Evolutionary conservation across 1,139 yeast genomes (phyloP), one percentile per base, ranked within the genome.

Genomic region (Protomyces arabidopsidicola): DNA sequence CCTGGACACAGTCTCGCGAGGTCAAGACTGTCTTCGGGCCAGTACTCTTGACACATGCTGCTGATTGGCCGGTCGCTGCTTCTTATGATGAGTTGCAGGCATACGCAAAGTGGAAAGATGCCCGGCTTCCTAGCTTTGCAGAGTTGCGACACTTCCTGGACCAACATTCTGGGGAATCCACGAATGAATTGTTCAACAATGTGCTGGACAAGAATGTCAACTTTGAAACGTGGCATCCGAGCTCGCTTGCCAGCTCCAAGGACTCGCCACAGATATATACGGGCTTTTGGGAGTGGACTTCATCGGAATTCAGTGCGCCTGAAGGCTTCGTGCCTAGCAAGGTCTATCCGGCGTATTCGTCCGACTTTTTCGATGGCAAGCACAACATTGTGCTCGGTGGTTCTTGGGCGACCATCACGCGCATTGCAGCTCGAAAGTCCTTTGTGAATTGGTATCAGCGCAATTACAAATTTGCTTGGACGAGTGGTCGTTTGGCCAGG

Each of bases 221-320:
- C n/a, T 68, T 69, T 45, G 61, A 59, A 52, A 60, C 53, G 38
- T 69, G 70, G 70, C 64, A 56, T 53, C 70, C 70, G 3, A 24
- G 42, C 3, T 27, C 67, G 3, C 16, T 66, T 16, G 20, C 45
- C 12, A 57, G 54, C 9, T 18, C 48, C 16, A 45, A 14, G 31
- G 14, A 59, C 16, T 35, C 63, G 1, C 67, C 66, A 12, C 67
- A 67, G 20, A 68, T 67, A 16, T 36, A 55, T 5, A 60, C 57
- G 60, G 70, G 70, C 10, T 69, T 66, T 2, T 69, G 69, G 68
- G 70, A 69, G 53, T 69, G 70, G 70, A 68, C 70, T 2, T 58
- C 65, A 48, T 60, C 70, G 12, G 61, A 58, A 6, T 64, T 69
- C 20, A 63, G 56, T 2, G 48, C 55, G 10, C 62, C 66, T 9